Evolutionary conservation across 176 grass and related monocot genomes (phyloP).

Genomic region (Juncus effusus): DNA sequence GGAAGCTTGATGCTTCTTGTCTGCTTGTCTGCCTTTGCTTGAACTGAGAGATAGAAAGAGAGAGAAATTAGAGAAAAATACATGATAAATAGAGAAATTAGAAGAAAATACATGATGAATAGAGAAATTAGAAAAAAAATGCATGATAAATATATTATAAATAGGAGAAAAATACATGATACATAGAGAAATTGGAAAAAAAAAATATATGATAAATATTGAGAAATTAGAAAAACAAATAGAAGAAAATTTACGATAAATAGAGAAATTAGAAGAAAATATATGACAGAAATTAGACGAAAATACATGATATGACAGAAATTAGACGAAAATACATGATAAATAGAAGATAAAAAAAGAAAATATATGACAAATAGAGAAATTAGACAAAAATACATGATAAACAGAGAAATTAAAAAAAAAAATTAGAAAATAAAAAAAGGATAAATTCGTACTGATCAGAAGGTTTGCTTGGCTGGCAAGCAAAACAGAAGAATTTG

Average conservation of each 20-base stretch:
- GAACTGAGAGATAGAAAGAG: slow-evolving; percentile 37
- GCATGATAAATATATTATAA: no score
- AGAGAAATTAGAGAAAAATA: not conserved
- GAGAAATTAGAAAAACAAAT: not conserved
- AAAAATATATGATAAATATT: no score
- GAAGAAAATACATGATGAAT: not conserved
- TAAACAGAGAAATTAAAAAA: not conserved
- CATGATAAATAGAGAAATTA: not conserved
- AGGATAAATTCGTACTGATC: slow-evolving; percentile 14
- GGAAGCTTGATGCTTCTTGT: slow-evolving; percentile 6
- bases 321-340: not conserved
- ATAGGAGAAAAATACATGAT: no score
- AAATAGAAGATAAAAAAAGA: not conserved
- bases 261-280: not conserved
- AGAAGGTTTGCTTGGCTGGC: slow-evolving; percentile 43
- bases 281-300: not conserved
- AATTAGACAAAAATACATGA: not conserved
- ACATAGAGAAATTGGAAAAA: not conserved
- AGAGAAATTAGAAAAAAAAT: no score
- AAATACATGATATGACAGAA: not conserved
- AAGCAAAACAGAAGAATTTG: slow-evolving; percentile 68
- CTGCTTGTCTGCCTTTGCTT: slow-evolving; percentile 27
- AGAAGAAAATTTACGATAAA: not conserved
- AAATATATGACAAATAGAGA: not conserved
- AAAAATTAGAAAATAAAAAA: no score